phyloP scores from a whole-genome alignment of 352 stramenopile species.

The Phytophthora fragariae region DNA sequence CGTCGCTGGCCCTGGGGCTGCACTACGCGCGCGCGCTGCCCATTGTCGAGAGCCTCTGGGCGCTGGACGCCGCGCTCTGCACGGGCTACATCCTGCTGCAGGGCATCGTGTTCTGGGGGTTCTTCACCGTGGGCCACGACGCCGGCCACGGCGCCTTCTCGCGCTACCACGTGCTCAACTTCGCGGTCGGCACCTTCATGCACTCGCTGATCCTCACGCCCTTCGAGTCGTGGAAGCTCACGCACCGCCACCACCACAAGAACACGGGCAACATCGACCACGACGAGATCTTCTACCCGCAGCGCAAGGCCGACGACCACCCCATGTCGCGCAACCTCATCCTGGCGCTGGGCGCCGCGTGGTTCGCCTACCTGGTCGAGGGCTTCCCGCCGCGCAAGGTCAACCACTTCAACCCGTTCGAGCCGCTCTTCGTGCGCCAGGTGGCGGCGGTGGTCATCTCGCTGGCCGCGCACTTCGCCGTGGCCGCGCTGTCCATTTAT shows the following conservation, averaged over 20 bases:
- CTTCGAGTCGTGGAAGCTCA: constrained; percentile 84
- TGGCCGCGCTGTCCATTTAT: constrained; percentile 47
- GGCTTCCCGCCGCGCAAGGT: constrained; percentile 80
- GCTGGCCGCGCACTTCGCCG: constrained; percentile 52
- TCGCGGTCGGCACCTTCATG: constrained; percentile 74
- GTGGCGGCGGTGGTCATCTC: constrained; percentile 71
- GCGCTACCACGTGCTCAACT: constrained; percentile 82
- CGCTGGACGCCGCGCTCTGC: constrained; percentile 59
- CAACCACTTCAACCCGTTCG: constrained; percentile 85
- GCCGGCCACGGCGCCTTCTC: constrained; percentile 85
- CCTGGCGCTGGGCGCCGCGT: constrained; percentile 62
- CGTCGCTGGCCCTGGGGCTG: constrained; percentile 52
- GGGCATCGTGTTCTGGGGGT: constrained; percentile 84
- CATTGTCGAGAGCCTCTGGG: constrained; percentile 43
- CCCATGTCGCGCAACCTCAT: constrained; percentile 58
- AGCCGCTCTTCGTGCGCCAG: constrained; percentile 75
- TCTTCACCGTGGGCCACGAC: constrained; percentile 87
- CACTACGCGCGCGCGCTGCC: constrained; percentile 49
- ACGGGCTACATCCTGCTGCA: constrained; percentile 72
- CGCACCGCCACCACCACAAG: constrained; percentile 88
- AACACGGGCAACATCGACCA: constrained; percentile 90
- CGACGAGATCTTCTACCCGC: constrained; percentile 86
- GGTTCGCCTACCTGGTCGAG: constrained; percentile 77
- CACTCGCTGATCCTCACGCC: constrained; percentile 86
- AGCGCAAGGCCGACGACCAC: constrained; percentile 66